A percentile compares a stretch with the other conserved stretches of the same genome.
Conservation (phyloP, 768 basidiomycete genomes). For the Lactarius tabidus region DNA sequence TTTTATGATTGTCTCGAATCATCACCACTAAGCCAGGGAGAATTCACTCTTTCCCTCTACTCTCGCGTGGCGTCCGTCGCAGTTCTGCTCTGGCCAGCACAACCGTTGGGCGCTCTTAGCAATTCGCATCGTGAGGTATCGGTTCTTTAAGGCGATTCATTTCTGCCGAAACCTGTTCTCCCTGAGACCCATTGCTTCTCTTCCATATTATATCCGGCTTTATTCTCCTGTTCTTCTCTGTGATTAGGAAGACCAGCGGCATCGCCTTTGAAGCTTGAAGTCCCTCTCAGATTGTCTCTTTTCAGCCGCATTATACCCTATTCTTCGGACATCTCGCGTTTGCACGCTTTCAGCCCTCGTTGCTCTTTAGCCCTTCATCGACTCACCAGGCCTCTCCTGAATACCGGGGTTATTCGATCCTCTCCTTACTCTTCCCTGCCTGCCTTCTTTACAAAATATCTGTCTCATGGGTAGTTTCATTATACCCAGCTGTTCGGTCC, state of each 20-base stretch:
- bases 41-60: too few species aligned
- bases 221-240: constrained; percentile 57
- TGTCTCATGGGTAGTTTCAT: constrained; percentile 38
- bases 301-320: constrained; percentile 80
- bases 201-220: constrained; percentile 64
- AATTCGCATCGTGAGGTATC: too few species aligned
- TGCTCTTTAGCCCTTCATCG: constrained; percentile 58
- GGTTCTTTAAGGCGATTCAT: too few species aligned
- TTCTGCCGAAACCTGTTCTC: too few species aligned
- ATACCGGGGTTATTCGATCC: constrained; percentile 30
- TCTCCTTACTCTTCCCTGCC: constrained; percentile 46
- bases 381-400: constrained; percentile 30
- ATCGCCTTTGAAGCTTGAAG: constrained; percentile 65
- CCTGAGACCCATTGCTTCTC: too few species aligned
- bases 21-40: too few species aligned
- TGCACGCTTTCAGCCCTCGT: constrained; percentile 62
- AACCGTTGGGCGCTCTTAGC: too few species aligned
- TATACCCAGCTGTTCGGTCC: too few species aligned
- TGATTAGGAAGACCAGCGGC: constrained; percentile 54
- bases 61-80: too few species aligned
- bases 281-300: constrained; percentile 5
- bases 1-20: too few species aligned
- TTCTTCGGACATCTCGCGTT: constrained; percentile 56
- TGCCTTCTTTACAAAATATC: constrained; percentile 74
- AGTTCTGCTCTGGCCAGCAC: too few species aligned